Evolutionary conservation across 1,284 basidiomycete species (phyloP).

Genomic region (Malassezia pachydermatis): DNA sequence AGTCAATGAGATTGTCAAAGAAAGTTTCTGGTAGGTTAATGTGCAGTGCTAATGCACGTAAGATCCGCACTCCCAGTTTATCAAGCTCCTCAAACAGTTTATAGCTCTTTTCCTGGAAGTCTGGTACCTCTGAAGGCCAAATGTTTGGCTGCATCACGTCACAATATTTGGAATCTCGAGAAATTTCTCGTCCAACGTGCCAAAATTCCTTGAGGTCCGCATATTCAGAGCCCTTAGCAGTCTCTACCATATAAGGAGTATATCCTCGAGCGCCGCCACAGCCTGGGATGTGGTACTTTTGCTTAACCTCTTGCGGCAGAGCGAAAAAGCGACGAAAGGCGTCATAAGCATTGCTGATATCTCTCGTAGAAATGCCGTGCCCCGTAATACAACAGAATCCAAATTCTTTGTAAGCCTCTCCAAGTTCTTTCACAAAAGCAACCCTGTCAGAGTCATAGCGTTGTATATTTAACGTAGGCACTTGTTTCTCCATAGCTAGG

Average conservation of each 20-base stretch:
- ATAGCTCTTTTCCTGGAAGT: neutral
- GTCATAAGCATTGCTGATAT: conserved; percentile 1
- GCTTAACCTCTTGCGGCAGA: conserved; percentile 1
- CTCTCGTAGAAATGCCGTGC: neutral
- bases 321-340: conserved; percentile 4
- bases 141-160: conserved; percentile 7
- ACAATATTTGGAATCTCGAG: conserved; percentile 1
- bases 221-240: conserved; percentile 2
- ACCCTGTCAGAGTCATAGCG: conserved; percentile 5
- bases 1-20: conserved; percentile 5
- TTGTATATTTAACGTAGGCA: conserved; percentile 7
- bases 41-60: conserved; percentile 6
- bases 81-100: conserved; percentile 1
- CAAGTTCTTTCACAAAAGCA: conserved; percentile 6
- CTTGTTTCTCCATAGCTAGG: too few relatives aligned
- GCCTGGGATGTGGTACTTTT: conserved; percentile 7
- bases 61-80: conserved; percentile 1
- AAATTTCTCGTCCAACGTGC: conserved; percentile 8
- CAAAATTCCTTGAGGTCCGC: conserved; percentile 15
- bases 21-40: conserved; percentile 4
- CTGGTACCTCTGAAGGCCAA: conserved; percentile 9
- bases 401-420: neutral
- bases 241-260: conserved; percentile 9
- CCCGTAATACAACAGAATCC: conserved; percentile 11
- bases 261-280: conserved; percentile 10